phyloP scores from a whole-genome alignment of 2,329 filamentous ascomycete genomes.

The Cladophialophora bantiana region DNA sequence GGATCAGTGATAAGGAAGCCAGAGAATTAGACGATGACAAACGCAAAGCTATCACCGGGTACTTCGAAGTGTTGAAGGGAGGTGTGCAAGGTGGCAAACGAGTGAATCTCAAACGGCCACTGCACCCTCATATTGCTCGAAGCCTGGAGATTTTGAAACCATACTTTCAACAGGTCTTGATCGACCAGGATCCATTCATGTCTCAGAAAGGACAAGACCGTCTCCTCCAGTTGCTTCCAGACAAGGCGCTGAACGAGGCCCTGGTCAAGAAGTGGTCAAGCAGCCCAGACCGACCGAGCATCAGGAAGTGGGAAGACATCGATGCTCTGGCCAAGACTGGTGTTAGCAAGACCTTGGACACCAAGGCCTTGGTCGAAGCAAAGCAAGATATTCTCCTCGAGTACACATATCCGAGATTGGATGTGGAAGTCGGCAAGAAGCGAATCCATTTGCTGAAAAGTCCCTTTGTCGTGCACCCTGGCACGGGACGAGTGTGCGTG shows the following conservation, averaged over 20 bases:
- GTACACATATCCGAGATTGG: constrained; percentile 95
- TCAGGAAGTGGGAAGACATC: constrained; percentile 92
- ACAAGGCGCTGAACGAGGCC: constrained; percentile 76
- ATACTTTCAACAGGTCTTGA: constrained; percentile 86
- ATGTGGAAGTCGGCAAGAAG: constrained; percentile 97
- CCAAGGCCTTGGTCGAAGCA: constrained; percentile 77
- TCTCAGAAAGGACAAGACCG: constrained; percentile 73
- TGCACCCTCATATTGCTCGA: constrained; percentile 88
- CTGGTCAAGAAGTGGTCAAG: constrained; percentile 91
- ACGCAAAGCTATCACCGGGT: constrained; percentile 82
- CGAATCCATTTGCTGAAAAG: constrained; percentile 97
- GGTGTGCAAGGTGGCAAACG: constrained; percentile 85
- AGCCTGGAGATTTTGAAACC: constrained; percentile 84
- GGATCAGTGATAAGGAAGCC: constrained; percentile 92
- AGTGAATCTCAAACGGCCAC: constrained; percentile 80
- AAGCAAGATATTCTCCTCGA: constrained; percentile 97
- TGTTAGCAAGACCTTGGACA: constrained; percentile 73
- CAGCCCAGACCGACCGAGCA: constrained; percentile 75
- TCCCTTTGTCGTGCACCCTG: constrained; percentile 94
- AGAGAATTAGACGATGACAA: constrained; percentile 84
- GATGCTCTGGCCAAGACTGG: constrained; percentile 81
- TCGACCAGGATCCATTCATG: constrained; percentile 85
- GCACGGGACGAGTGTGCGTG: constrained; percentile 92
- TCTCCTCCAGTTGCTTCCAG: constrained; percentile 83
- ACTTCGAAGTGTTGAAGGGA: constrained; percentile 88